Base-by-base conservation (phyloP, 257 asterid species). In the Prunella vulgaris region DNA sequence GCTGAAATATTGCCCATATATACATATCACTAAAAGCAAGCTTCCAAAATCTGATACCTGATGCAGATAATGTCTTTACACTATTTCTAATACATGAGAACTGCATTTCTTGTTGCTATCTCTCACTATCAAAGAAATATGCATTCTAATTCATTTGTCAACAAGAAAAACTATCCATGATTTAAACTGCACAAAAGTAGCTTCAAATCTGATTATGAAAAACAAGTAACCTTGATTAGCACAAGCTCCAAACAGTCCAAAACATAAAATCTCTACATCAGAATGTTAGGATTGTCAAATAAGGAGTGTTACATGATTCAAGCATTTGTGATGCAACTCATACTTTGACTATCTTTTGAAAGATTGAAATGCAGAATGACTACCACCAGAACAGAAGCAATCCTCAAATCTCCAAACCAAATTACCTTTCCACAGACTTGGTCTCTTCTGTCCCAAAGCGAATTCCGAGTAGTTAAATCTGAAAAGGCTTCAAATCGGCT, bases 1-100 rank as follows among this genome's bases (percentile, higher is more conserved):
- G n/a, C n/a, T n/a, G n/a, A n/a, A n/a, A n/a, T n/a, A n/a, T n/a
- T n/a, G n/a, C n/a, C n/a, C n/a, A n/a, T n/a, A n/a, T n/a, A n/a
- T n/a, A n/a, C n/a, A n/a, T n/a, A 35, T 51, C 63, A 20, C 54
- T 18, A 53, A 68, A 9, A 12, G 0, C 28, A 35, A 58, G 73
- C 64, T 32, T 52, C 33, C 64, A 53, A 52, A 68, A 13, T 20
- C 58, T 21, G 15, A 54, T 6, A 33, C n/a, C 65, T 68, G 54
- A 37, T 37, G 54, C 42, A 20, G 54, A 37, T 53, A 18, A 68
- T 68, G 72, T 10, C 44, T 20, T 25, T 49, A 33, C 64, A 69
- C 74, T 37, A 14, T 14, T 54, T 56, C 12, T 4, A 24, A 37
- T 7, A 33, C 14, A 21, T 37, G 57, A 54, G 22, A 49, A 51